Percentiles rank a stretch among this genome's conserved stretches.
Evolutionary conservation across 768 basidiomycete species (phyloP).

Genomic region (Tylopilus sp.): DNA sequence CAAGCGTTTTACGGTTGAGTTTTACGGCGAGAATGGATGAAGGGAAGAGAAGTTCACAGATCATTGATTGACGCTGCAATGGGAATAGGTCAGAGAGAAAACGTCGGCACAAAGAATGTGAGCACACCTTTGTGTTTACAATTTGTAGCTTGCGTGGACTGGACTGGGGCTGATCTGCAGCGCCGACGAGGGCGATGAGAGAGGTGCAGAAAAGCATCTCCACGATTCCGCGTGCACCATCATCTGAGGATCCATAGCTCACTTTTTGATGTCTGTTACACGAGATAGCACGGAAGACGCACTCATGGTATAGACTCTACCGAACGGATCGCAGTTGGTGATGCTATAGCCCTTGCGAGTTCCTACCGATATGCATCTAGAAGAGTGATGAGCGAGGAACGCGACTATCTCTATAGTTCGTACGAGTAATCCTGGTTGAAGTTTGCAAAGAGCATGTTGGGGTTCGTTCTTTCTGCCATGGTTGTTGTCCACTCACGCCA

Average conservation of each 20-base stretch:
- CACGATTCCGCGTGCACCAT: constrained; percentile 92
- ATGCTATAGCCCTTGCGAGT: constrained; percentile 96
- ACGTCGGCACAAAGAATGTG: neutral
- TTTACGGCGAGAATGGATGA: constrained; percentile 97
- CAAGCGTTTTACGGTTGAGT: constrained; percentile 93
- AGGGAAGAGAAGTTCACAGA: constrained; percentile 97
- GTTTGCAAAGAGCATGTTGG: constrained; percentile 79
- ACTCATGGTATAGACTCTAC: constrained; percentile 94
- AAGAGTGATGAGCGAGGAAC: constrained; percentile 2
- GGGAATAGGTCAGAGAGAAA: neutral
- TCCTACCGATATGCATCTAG: constrained; percentile 87
- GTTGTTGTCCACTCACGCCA: constrained; percentile 5
- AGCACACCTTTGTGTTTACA: constrained; percentile 91
- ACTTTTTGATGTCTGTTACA: neutral
- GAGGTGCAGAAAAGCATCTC: constrained; percentile 99
- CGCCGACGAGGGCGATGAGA: constrained; percentile 93
- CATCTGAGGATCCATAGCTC: constrained; percentile 48
- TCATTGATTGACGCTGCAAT: constrained; percentile 88
- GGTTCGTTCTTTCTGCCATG: constrained; percentile 40
- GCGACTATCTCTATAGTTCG: constrained; percentile 18
- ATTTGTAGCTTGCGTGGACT: constrained; percentile 95
- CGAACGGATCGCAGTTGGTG: constrained; percentile 97
- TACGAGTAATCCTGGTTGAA: constrained; percentile 99
- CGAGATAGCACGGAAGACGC: constrained; percentile 34
- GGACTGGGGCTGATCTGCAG: constrained; percentile 86